A percentile compares a stretch with the other conserved stretches of the same genome.
Evolutionary conservation across 805 yeast genomes (phyloP).

Genomic region (Kodamaea fukazawae): DNA sequence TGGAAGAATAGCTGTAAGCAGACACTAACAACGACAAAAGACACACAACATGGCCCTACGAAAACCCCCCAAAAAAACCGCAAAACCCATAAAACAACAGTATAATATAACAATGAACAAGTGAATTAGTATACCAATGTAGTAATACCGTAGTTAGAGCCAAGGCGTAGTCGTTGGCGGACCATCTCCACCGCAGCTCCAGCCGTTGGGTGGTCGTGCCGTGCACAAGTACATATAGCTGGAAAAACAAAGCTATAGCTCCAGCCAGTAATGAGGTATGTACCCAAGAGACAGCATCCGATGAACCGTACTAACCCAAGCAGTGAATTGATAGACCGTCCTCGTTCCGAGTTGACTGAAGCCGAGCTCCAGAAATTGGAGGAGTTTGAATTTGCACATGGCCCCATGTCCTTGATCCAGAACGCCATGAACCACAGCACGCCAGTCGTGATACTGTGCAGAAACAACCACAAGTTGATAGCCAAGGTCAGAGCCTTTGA

Average conservation of each 20-base stretch:
- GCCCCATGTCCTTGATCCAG: constrained; percentile 88
- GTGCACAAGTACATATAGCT: not conserved
- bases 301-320: constrained; percentile 24
- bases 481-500: constrained; percentile 94
- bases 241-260: not conserved
- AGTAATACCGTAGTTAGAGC: too few species aligned
- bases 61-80: too few species aligned
- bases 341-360: constrained; percentile 76
- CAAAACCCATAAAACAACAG: too few species aligned
- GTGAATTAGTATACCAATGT: too few species aligned
- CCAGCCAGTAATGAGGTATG: constrained; percentile 13
- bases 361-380: constrained; percentile 78
- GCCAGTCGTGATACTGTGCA: constrained; percentile 80
- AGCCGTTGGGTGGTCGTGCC: too few species aligned
- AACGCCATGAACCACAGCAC: constrained; percentile 72
- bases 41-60: not conserved
- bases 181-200: too few species aligned
- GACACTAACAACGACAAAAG: not conserved
- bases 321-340: constrained; percentile 68
- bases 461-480: constrained; percentile 89
- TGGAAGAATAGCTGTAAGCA: not conserved
- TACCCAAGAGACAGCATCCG: not conserved
- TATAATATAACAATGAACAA: too few species aligned
- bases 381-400: constrained; percentile 84
- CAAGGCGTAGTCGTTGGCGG: too few species aligned